Evolutionary conservation across 768 basidiomycete species (phyloP), one percentile per base, ranked within the genome.

Genomic region (Xanthoconium purpureum): DNA sequence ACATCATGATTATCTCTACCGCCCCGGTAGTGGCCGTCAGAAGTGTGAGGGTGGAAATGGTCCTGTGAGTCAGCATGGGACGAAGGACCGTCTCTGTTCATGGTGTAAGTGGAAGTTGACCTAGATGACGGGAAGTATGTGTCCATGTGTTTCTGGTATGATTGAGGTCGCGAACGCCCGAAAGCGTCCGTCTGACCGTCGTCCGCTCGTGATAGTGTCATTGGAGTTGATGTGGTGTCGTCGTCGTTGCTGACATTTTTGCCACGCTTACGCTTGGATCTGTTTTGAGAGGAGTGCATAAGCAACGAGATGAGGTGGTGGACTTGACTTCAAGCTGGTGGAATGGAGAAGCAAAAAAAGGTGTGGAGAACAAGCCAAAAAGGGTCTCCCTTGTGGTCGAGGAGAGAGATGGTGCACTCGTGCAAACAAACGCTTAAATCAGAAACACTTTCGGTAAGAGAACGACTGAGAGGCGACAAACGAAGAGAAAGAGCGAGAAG

Each of bases 161-260:
- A 63, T 52, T 65, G 72, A 61, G 77, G 77, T 65, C 79, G 80
- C 63, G 82, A 68, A 68, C 79, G 80, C 61, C 82, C 69, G 70
- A 82, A 84, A 55, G 77, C 69, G 58, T 84, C 80, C 64, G 78
- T 68, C 71, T 75, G 77, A 54, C 74, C 65, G 61, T 85, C 83
- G 58, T 84, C 83, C 61, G 64, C 69, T 70, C 78, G 80, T 66
- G 77, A 72, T 70, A 74, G 76, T 35, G 54, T 32, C 73, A 68
- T 75, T 53, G 63, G 78, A 58, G 73, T 71, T 63, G 64, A 62
- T 46, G 48, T 47, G 29, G 59, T 60, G 61, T 80, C 78, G 59
- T 83, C 80, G 61, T 79, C 77, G 63, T 80, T 78, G 58, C 78
- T 72, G 59, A 74, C 78, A 66, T 78, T 82, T 71, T 76, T 77